Base-by-base conservation (phyloP, 2,329 filamentous ascomycete genomes). In the Cladophialophora carrionii region DNA sequence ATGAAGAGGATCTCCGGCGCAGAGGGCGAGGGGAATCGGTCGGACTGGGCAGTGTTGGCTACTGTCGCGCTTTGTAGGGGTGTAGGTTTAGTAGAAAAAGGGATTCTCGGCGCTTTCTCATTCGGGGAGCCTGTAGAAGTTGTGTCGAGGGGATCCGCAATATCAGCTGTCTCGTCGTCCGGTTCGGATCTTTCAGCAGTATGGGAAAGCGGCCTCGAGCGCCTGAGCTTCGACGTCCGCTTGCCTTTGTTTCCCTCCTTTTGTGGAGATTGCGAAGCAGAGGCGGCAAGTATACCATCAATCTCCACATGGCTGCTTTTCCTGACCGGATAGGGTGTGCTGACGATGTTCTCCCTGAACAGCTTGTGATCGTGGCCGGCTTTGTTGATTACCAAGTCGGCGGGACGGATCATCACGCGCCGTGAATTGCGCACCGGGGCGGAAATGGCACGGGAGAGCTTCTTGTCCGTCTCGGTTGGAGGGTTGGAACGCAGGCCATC, bases 351-450 rank as follows among this genome's bases (percentile, higher is more conserved):
- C 41, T 72, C 70, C 4, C 71, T 64, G 61, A 70, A 71, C 8
- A 65, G 52, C 20, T 66, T 67, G 57, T 62, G 60, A 60, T 68
- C 57, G 34, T 64, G 57, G 41, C 55, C 52, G 20, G 46, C 57
- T 26, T 62, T 61, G 34, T 60, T 64, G 61, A 71, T 70, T 32
- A 69, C 63, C 49, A 72, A 65, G 54, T 72, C 67, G 5, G 67
- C 49, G 7, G 71, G 70, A 9, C 70, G 67, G 56, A 72, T 72
- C 22, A 66, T 72, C 10, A 72, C 71, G n/a, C 68, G 68, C 22
- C 70, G 70, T 10, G 58, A 58, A 43, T 68, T 65, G 49, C 68
- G 63, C 14, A 64, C 63, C n/a, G 70, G 68, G 17, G 70, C 67
- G n/a, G 70, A 70, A 34, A 69, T 67, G 14, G 70, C 62, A 4